Conservation (phyloP, 2,329 filamentous ascomycete species). For the Ascochyta clinopodiicola region DNA sequence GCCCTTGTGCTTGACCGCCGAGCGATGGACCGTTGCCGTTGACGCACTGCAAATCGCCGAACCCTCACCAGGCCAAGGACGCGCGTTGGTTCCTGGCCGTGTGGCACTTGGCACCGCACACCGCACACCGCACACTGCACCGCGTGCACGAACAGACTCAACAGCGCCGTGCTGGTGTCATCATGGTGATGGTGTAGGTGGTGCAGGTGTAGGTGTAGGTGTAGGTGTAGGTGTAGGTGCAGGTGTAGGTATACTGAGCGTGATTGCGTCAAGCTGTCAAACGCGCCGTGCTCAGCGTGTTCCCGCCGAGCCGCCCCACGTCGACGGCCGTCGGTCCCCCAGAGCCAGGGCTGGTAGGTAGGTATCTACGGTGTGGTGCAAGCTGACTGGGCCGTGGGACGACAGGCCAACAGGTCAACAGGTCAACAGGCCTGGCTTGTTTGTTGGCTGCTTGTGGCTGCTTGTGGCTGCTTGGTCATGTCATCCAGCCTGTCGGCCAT, state of each 20-base stretch:
- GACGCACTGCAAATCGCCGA: not conserved
- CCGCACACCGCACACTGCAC: too few relatives aligned
- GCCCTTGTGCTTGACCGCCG: not conserved
- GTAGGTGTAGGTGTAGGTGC: too few relatives aligned
- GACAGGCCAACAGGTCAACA: too few relatives aligned
- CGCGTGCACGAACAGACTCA: not conserved
- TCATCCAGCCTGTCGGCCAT: not conserved
- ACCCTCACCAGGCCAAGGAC: not conserved
- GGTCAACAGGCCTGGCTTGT: too few relatives aligned
- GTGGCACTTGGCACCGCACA: too few relatives aligned
- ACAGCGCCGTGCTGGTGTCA: not conserved
- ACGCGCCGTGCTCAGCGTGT: slow-evolving; percentile 6
- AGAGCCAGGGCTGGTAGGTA: slow-evolving; percentile 3
- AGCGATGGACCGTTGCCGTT: not conserved
- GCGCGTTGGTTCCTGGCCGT: slow-evolving; percentile 9
- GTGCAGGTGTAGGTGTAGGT: too few relatives aligned
- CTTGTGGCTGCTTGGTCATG: not conserved
- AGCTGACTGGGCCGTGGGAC: too few relatives aligned
- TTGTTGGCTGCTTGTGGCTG: not conserved
- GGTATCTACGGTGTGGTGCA: too few relatives aligned
- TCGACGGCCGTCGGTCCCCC: slow-evolving; percentile 1
- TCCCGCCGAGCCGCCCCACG: slow-evolving; percentile 9
- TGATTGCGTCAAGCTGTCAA: not conserved
- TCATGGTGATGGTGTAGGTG: too few relatives aligned
- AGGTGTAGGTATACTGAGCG: not conserved